Base-by-base conservation (phyloP, 345 rosid genomes). In the Stellera chamaejasme region DNA sequence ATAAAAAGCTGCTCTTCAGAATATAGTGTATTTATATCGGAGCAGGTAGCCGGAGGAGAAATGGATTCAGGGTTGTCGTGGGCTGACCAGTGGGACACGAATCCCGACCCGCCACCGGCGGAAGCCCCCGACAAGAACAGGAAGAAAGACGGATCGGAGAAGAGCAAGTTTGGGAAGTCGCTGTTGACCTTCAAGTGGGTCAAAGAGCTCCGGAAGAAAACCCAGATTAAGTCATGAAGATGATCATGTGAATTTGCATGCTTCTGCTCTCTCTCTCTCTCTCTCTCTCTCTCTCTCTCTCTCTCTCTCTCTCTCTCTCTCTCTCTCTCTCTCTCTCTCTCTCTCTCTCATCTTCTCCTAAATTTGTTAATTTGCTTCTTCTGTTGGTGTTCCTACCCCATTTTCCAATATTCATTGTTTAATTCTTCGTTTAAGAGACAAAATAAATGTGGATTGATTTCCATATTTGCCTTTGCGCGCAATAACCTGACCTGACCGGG, bases 71-170 rank as follows among this genome's bases (percentile, higher is more conserved):
- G 81, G 23, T 61, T 56, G 15, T 79, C 85, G 1, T 79, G 88
- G 88, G 85, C 88, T n/a, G 88, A 82, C 50, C 85, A 79, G 68
- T 79, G 88, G 88, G 88, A 82, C 47, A 58, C 50, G 25, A n/a
- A 68, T 55, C 54, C 58, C 9, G 64, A 73, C 14, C 81, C 78
- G 10, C 79, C 77, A 42, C 72, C 56, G n/a, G 61, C 76, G 3
- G 27, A 54, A 6, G 39, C 59, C 1, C 57, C 68, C 0, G 27
- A 50, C 13, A 70, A 59, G 0, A 54, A 65, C 7, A 61, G 67
- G 43, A 60, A 69, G 62, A 77, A 69, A 56, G 64, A 74, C 11
- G 75, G 64, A 39, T 58, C 67, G 11, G 27, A 41, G 48, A 77
- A 69, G 64, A 67, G 42, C 64, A 65, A 57, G 64, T 54, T 66